Evolutionary conservation across 441 rosid species (phyloP).

Genomic region (Erysimum cheiri): DNA sequence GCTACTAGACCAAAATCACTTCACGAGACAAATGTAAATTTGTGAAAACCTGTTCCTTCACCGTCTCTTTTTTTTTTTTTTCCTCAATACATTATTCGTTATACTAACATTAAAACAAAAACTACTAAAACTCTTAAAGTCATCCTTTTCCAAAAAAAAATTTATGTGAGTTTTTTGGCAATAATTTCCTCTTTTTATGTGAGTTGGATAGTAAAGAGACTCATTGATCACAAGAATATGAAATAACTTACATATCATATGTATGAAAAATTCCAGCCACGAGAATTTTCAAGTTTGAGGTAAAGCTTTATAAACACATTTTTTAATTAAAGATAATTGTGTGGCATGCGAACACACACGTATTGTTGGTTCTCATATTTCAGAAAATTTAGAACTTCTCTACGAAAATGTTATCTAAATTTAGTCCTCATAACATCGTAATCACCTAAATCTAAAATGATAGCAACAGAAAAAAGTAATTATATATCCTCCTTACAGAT

Average conservation of each 20-base stretch:
- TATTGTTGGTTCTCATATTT: background rate
- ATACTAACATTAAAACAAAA: background rate
- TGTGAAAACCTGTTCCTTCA: constrained; percentile 10
- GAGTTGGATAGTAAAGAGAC: background rate
- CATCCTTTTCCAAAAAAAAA: too few species aligned
- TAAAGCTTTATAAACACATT: too few species aligned
- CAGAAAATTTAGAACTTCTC: background rate
- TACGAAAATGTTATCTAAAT: background rate
- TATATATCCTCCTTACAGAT: constrained; percentile 22
- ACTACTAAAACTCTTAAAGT: background rate
- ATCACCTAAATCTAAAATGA: constrained; percentile 3
- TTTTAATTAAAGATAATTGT: too few species aligned
- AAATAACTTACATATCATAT: too few species aligned
- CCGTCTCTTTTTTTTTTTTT: background rate
- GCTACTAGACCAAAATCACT: too few species aligned
- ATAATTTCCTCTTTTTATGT: too few species aligned
- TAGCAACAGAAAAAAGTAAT: background rate
- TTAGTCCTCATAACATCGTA: constrained; percentile 4
- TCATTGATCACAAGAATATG: background rate
- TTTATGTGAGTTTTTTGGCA: too few species aligned
- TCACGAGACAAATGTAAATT: background rate
- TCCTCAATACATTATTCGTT: too few species aligned
- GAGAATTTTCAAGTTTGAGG: too few species aligned
- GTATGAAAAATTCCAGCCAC: too few species aligned
- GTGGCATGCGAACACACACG: background rate